Evolutionary conservation across 2,329 filamentous ascomycete genomes (phyloP).

Genomic region (Penicillium sp.): DNA sequence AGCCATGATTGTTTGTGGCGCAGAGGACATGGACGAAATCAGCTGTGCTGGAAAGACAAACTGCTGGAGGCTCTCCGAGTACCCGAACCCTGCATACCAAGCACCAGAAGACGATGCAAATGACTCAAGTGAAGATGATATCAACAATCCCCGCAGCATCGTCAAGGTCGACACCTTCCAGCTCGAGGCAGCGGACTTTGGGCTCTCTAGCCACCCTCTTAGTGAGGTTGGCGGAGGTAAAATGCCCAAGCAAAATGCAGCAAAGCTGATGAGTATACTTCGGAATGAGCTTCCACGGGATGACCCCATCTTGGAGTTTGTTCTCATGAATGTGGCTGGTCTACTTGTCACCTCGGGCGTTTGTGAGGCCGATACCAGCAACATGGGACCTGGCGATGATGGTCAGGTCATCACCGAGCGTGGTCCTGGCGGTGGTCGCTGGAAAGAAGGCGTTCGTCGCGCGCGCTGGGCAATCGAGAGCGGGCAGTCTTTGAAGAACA

Average conservation of each 20-base stretch:
- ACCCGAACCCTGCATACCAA: constrained; percentile 46
- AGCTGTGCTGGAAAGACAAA: constrained; percentile 84
- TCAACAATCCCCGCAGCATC: constrained; percentile 40
- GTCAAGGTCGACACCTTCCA: constrained; percentile 72
- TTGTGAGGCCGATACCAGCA: constrained; percentile 76
- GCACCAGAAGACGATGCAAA: constrained; percentile 44
- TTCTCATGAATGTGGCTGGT: constrained; percentile 89
- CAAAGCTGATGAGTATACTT: constrained; percentile 75
- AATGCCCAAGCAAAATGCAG: constrained; percentile 81
- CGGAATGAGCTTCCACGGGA: constrained; percentile 68
- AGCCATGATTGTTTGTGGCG: constrained; percentile 86
- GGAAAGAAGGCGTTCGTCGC: constrained; percentile 90
- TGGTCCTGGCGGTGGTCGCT: constrained; percentile 80
- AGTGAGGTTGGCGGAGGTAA: constrained; percentile 78
- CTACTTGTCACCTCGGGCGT: constrained; percentile 81
- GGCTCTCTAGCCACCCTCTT: constrained; percentile 71
- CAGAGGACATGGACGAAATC: constrained; percentile 93
- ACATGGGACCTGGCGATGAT: constrained; percentile 77
- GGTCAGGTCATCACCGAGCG: constrained; percentile 76
- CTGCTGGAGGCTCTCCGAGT: constrained; percentile 75
- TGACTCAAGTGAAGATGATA: constrained; percentile 40
- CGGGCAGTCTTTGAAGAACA: constrained; percentile 79
- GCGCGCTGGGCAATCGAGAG: constrained; percentile 86
- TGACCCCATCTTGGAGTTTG: constrained; percentile 86
- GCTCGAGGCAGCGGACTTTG: constrained; percentile 82